Base-by-base conservation (phyloP, 371 early-diverging fungal genomes). In the Mucor plumbeus region DNA sequence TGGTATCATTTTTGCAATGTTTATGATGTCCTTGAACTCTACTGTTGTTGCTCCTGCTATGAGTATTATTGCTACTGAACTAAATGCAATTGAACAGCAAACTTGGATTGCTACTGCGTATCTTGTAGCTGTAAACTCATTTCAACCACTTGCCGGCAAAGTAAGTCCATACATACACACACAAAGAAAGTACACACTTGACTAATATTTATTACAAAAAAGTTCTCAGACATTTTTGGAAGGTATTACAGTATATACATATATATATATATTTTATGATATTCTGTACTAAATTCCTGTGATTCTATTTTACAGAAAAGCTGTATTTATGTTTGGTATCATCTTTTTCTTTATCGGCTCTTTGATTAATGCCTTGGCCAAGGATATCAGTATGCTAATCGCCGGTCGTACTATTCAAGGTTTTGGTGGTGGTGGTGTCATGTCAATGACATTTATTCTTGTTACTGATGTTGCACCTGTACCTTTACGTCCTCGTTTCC, bases 11-110 rank as follows among this genome's bases (percentile, higher is more conserved):
- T 40, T 90, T 64, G 82, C 85, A 17, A 83, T 90, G 68, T 92
- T 94, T 72, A 85, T 93, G 76, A 88, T 91, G 9, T 90, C 90
- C 31, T 78, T 93, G 38, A 92, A 93, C 68, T 83, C 86, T 36
- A 93, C 93, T 1, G 89, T 93, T 34, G 86, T 95, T 35, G 91
- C 94, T 4, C 91, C 71, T 54, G 71, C 89, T 15, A 74, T 92
- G 19, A 85, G 88, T 64, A 83, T 77, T 34, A 91, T 93, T 53
- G 87, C 88, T 19, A 80, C 82, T 5, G 88, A 89, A 14, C 61
- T 71, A 36, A 63, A 74, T 54, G 79, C 81, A n/a, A 64, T 85
- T 54, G 47, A 78, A 34, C 65, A 55, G 17, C 67, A 69, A 54
- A 71, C 81, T 5, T 85, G 71, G 71, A 71, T 71, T 36, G 71